Conservation (phyloP, 2,329 filamentous ascomycete genomes). For the Fusarium aywerte region DNA sequence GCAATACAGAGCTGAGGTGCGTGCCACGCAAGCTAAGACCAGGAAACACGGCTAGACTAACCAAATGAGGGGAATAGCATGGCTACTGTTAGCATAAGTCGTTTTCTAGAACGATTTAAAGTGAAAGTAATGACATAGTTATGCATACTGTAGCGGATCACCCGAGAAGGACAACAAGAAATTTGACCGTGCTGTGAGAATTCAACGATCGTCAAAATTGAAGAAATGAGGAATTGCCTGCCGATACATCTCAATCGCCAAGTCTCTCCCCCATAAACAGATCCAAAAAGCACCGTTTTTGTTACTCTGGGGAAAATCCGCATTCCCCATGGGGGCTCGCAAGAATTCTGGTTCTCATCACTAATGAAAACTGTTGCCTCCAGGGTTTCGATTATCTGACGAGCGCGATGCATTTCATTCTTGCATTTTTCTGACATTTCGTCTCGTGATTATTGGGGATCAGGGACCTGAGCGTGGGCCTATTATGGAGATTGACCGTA, state of each 20-base stretch:
- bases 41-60: not conserved
- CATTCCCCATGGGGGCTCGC: slow-evolving; percentile 23
- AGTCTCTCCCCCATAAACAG: not conserved
- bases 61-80: not conserved
- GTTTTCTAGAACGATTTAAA: slow-evolving; percentile 21
- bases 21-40: not conserved
- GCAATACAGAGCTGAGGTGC: not conserved
- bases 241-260: not conserved
- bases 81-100: not conserved
- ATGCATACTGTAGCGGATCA: slow-evolving; percentile 9
- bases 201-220: not conserved
- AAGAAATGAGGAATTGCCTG: not conserved
- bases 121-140: slow-evolving; percentile 1
- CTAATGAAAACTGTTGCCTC: slow-evolving; percentile 8
- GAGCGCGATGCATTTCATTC: not conserved
- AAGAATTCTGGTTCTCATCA: slow-evolving; percentile 22
- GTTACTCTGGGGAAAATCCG: slow-evolving; percentile 19
- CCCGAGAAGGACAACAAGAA: not conserved
- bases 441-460: slow-evolving; percentile 28
- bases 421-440: not conserved
- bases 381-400: not conserved
- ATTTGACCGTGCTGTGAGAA: not conserved
- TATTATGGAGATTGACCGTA: slow-evolving; percentile 21
- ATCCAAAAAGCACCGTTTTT: not conserved
- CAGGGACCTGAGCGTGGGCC: slow-evolving; percentile 28